These are phyloP conservation scores for Paraconiothyrium sp. DNA, from an alignment of 2,329 filamentous ascomycete species.

Conservation along the genomic window DNA sequence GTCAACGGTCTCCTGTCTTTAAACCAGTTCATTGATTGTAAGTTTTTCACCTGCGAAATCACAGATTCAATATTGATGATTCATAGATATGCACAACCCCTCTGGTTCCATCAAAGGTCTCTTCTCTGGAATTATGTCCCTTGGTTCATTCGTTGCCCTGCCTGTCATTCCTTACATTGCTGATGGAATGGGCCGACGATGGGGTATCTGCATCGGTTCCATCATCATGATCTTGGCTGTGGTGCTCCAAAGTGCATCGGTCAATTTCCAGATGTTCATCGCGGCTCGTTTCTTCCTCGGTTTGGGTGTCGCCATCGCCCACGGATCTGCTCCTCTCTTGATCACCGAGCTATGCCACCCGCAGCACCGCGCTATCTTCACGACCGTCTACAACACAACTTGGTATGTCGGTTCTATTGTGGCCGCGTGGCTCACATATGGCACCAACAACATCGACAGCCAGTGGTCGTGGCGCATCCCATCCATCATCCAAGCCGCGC, in stretches of 20 bases:
- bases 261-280: slow-evolving; percentile 42
- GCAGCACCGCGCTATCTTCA: slow-evolving; percentile 37
- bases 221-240: slow-evolving; percentile 40
- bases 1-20: slow-evolving; percentile 39
- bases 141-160: slow-evolving; percentile 35
- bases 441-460: slow-evolving; percentile 44
- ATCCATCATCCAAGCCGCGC: slow-evolving; percentile 61
- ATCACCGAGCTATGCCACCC: slow-evolving; percentile 58
- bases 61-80: neutral
- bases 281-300: slow-evolving; percentile 39
- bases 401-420: slow-evolving; percentile 63
- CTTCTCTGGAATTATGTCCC: slow-evolving; percentile 37
- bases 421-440: slow-evolving; percentile 59
- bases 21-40: slow-evolving; percentile 34
- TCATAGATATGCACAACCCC: slow-evolving; percentile 33
- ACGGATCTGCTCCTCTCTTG: slow-evolving; percentile 40
- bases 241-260: slow-evolving; percentile 33
- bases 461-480: slow-evolving; percentile 64
- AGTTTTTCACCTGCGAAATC: neutral
- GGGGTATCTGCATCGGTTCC: slow-evolving; percentile 40
- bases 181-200: slow-evolving; percentile 36
- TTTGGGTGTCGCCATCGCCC: slow-evolving; percentile 38
- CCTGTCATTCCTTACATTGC: slow-evolving; percentile 37
- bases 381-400: slow-evolving; percentile 34
- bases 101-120: slow-evolving; percentile 39